A percentile compares a stretch with the other conserved stretches of the same genome.
These are phyloP conservation scores for Yarrowia sp. DNA, from an alignment of 805 yeast genomes.

Conservation along the genomic window DNA sequence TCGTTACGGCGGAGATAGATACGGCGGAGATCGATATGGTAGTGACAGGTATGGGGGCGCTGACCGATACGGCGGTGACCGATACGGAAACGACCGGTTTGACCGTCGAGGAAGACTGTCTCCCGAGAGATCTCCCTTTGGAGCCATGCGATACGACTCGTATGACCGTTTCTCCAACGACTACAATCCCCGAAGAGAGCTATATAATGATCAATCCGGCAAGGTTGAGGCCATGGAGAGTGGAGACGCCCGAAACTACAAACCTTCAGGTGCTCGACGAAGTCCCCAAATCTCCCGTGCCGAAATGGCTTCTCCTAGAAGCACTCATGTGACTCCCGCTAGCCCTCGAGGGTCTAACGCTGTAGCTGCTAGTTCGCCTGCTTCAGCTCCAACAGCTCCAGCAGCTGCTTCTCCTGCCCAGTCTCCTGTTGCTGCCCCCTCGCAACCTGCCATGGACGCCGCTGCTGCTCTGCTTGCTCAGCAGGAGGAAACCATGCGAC, in stretches of 20 bases:
- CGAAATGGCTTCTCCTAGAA: slow-evolving; percentile 3
- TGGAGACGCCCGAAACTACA: slow-evolving; percentile 20
- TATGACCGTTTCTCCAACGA: slow-evolving; percentile 44
- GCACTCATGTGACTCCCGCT: slow-evolving; percentile 8
- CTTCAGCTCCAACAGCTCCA: background rate
- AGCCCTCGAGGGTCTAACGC: slow-evolving; percentile 3
- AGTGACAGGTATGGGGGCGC: background rate
- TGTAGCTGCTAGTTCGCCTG: background rate
- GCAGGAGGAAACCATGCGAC: slow-evolving; percentile 50
- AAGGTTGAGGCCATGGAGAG: slow-evolving; percentile 43
- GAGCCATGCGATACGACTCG: slow-evolving; percentile 39
- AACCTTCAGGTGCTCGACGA: background rate
- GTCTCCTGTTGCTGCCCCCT: background rate
- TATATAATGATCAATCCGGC: slow-evolving; percentile 45
- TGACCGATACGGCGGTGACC: slow-evolving; percentile 5
- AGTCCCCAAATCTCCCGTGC: slow-evolving; percentile 17
- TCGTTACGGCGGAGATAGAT: background rate
- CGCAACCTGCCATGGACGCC: slow-evolving; percentile 13
- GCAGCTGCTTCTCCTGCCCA: background rate
- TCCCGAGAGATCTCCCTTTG: slow-evolving; percentile 18
- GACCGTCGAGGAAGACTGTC: slow-evolving; percentile 34
- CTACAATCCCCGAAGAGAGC: slow-evolving; percentile 44
- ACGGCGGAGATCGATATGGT: background rate
- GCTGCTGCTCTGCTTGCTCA: slow-evolving; percentile 42
- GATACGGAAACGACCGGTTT: background rate